Base-by-base conservation (phyloP, 495 filamentous ascomycete species). In the Lophiotrema nucula region DNA sequence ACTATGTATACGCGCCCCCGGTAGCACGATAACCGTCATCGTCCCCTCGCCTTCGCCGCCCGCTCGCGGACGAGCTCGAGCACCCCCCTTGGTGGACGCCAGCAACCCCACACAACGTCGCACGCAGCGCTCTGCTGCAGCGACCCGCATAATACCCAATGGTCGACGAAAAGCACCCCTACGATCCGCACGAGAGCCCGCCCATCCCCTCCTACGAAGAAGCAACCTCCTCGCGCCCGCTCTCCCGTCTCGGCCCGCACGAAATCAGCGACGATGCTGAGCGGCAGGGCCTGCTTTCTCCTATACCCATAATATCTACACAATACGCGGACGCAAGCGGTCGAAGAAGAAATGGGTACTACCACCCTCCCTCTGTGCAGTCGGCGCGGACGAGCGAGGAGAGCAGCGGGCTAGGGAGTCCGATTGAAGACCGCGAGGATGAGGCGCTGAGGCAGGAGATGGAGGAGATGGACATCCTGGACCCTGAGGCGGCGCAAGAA, bases 131-230 rank as follows among this genome's bases (percentile, higher is more conserved):
- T 8, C 10, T 21, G 39, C 39, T 35, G 31, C 31, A 35, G 31
- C 8, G 8, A 6, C 39, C 39, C 10, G 6, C 11, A 43, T 18
- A 21, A n/a, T 43, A 6, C 11, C 22, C 61, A 49, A 67, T 67
- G 59, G 45, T 46, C 23, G 64, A 67, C 58, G 64, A 67, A 53
- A 67, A 67, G 51, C 64, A 67, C 53, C 46, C 49, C 38, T 67
- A 68, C 58, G 59, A 81, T 21, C 68, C 75, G 21, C 85, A 86
- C 72, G 81, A 85, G 65, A 70, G 79, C 46, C 80, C 89, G 51
- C 92, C 93, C 18, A 96, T 97, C 72, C 92, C 92, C 8, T 85
- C 87, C 35, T 98, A 98, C 79, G 92, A 97, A 71, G 93, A 98
- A 76, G 91, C 93, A 50, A 84, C 74, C 54, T 80, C 78, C 31